Conservation (phyloP, 2,329 filamentous ascomycete species). For the Cytospora chrysosperma region DNA sequence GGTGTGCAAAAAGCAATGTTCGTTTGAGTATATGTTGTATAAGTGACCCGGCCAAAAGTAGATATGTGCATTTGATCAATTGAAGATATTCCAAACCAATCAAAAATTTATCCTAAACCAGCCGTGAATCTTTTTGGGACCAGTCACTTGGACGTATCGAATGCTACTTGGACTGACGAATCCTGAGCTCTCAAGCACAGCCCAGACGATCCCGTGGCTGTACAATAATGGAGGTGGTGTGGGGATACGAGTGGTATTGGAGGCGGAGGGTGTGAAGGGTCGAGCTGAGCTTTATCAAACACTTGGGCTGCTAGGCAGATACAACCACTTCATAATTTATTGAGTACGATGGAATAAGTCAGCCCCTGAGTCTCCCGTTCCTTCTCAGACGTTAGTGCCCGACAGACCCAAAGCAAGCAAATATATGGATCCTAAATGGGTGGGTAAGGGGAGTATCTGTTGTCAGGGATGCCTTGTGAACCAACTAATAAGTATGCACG, state of each 20-base stretch:
- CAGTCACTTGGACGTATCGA: neutral
- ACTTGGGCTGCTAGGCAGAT: neutral
- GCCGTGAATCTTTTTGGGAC: neutral
- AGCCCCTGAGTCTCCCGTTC: neutral
- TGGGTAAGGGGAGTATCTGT: neutral
- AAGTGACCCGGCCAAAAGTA: neutral
- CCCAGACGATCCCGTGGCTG: slow-evolving; percentile 1
- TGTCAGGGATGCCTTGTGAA: neutral
- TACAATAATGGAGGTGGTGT: neutral
- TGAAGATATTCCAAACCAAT: neutral
- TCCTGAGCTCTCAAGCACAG: neutral
- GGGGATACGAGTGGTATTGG: neutral
- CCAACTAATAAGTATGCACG: neutral
- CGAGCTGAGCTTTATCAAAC: neutral
- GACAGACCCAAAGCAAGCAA: neutral
- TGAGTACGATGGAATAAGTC: neutral
- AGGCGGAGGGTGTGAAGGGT: neutral
- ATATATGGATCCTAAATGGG: neutral
- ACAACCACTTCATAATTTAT: too few relatives aligned
- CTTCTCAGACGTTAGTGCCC: neutral
- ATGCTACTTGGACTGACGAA: neutral
- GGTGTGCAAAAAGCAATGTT: neutral
- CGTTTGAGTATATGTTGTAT: neutral
- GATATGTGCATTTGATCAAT: too few relatives aligned
- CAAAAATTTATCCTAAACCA: neutral